Evolutionary conservation across 2,329 filamentous ascomycete genomes (phyloP), one percentile per base, ranked within the genome.

Genomic region (Incumbomyces lentus): DNA sequence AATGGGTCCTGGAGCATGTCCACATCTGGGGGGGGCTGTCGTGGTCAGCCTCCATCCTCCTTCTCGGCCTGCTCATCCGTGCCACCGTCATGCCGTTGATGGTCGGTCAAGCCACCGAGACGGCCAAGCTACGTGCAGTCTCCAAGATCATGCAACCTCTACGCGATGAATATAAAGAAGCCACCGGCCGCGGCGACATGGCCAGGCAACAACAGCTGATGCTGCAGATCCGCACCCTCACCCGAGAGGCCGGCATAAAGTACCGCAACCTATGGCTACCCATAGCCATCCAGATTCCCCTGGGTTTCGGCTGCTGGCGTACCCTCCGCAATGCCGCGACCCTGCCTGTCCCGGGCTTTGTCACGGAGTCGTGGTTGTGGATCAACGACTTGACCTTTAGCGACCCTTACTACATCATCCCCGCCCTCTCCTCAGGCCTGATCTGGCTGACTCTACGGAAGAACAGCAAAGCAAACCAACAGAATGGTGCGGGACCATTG

Each of bases 231-330:
- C 55, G 57, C 18, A 54, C 64, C 6, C 60, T 86, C 33, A 70
- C 78, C 55, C 68, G 70, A 30, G 60, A 67, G 6, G 68, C 75
- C 7, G 83, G 80, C 11, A 68, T 83, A 40, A 74, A 68, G 30
- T 52, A 67, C 2, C 66, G 61, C 54, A 72, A 70, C 52, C 66
- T 71, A 14, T 67, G 82, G 17, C 51, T 76, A 8, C 78, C 78
- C 6, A 63, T 84, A 52, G 18, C 81, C 22, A 62, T 68, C 1
- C 79, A 84, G 57, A 65, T 83, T 11, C 81, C 88, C 4, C 71
- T 94, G 53, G 84, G 83, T 50, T 87, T 80, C 63, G 87, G 88
- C 57, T 81, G 84, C 49, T 96, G 90, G 72, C 79, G 84, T 50
- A 70, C 90, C 38, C 64, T 93, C 52, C 75, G 78, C 44, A 81